These are phyloP conservation scores for Zygotorulaspora florentina DNA, from an alignment of 805 yeast genomes.

Conservation along the genomic window DNA sequence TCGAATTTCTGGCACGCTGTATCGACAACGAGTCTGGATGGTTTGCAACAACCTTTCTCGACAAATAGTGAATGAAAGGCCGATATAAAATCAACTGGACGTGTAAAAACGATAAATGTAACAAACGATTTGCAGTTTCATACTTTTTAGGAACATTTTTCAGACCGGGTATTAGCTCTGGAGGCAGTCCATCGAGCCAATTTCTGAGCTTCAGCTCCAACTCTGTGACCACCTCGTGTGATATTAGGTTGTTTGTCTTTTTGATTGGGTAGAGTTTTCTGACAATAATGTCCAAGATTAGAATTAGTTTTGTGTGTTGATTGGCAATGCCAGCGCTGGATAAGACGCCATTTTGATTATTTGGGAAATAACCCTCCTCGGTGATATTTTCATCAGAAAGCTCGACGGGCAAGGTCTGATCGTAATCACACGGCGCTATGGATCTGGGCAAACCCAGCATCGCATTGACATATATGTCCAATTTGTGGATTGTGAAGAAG, in stretches of 20 bases:
- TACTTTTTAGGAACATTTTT: slow-evolving; percentile 41
- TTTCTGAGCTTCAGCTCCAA: slow-evolving; percentile 66
- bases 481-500: slow-evolving; percentile 83
- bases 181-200: slow-evolving; percentile 72
- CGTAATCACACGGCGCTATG: slow-evolving; percentile 76
- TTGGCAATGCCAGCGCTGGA: slow-evolving; percentile 60
- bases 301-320: slow-evolving; percentile 71
- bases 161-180: slow-evolving; percentile 58
- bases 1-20: slow-evolving; percentile 77
- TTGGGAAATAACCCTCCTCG: slow-evolving; percentile 41
- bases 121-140: slow-evolving; percentile 67
- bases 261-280: slow-evolving; percentile 62
- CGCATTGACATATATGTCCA: slow-evolving; percentile 88
- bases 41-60: slow-evolving; percentile 45
- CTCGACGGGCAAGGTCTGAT: slow-evolving; percentile 80
- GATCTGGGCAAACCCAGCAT: slow-evolving; percentile 80
- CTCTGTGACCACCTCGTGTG: slow-evolving; percentile 50
- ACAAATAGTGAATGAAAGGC: slow-evolving; percentile 74
- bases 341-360: slow-evolving; percentile 25
- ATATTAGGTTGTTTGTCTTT: slow-evolving; percentile 32
- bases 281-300: slow-evolving; percentile 67
- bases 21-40: slow-evolving; percentile 41
- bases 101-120: slow-evolving; percentile 71
- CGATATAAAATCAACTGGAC: slow-evolving; percentile 82
- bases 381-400: slow-evolving; percentile 84